These are phyloP conservation scores for Rubia peregrina DNA, from an alignment of 305 asterid genomes.

Conservation along the genomic window DNA sequence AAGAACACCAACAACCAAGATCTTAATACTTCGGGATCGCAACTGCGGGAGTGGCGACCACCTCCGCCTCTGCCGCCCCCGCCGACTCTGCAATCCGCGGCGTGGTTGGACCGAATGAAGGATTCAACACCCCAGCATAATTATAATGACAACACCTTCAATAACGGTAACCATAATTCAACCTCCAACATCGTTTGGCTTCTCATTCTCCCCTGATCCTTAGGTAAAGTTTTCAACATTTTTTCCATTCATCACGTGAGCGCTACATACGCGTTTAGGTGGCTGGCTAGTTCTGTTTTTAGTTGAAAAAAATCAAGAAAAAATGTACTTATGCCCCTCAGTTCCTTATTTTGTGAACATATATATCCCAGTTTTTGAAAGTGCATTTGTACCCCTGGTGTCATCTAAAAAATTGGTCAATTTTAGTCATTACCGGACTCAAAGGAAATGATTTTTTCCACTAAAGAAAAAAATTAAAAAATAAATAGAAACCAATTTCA, in stretches of 20 bases:
- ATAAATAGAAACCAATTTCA: too few relatives aligned
- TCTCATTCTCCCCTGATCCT: constrained; percentile 65
- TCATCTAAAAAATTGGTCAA: too few relatives aligned
- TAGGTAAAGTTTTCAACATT: constrained; percentile 33
- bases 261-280: not conserved
- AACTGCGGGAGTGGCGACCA: constrained; percentile 2
- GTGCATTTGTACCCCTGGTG: too few relatives aligned
- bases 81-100: constrained; percentile 27
- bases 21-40: constrained; percentile 30
- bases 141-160: constrained; percentile 18
- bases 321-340: too few relatives aligned
- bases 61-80: constrained; percentile 20
- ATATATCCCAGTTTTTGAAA: too few relatives aligned
- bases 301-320: too few relatives aligned
- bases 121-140: constrained; percentile 29
- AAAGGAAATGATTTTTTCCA: too few relatives aligned
- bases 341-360: too few relatives aligned
- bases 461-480: too few relatives aligned
- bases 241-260: constrained; percentile 2
- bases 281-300: too few relatives aligned
- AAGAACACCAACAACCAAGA: constrained; percentile 12
- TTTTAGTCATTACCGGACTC: too few relatives aligned
- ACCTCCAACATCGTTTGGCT: constrained; percentile 74
- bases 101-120: constrained; percentile 51
- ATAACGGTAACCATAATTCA: constrained; percentile 38